Evolutionary conservation across 2,329 filamentous ascomycete species (phyloP).

Genomic region (Amesomyces nigricolor): DNA sequence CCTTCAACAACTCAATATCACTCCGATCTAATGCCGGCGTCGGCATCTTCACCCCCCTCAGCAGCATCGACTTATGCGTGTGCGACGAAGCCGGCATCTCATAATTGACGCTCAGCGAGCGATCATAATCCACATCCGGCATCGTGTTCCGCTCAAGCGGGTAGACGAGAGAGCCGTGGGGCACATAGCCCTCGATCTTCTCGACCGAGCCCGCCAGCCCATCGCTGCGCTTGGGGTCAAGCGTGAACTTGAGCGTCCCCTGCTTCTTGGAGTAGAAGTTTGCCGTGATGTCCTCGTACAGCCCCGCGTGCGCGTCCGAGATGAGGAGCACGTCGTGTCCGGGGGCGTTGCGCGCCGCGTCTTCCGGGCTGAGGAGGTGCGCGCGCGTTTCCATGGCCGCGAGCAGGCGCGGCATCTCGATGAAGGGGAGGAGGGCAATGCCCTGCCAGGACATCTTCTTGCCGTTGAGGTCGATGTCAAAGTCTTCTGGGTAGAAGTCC

Average conservation of each 20-base stretch:
- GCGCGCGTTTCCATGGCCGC: conserved; percentile 79
- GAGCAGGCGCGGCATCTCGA: conserved; percentile 83
- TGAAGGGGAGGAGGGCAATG: conserved; percentile 88
- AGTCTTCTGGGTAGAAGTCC: conserved; percentile 95
- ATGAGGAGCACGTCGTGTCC: conserved; percentile 80
- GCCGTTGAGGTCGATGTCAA: conserved; percentile 87
- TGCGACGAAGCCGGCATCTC: conserved; percentile 68
- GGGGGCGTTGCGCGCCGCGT: conserved; percentile 69
- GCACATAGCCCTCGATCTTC: conserved; percentile 78
- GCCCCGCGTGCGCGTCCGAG: conserved; percentile 68
- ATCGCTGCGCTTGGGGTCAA: conserved; percentile 69
- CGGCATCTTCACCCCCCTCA: conserved; percentile 74
- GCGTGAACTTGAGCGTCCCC: conserved; percentile 57
- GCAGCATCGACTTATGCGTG: conserved; percentile 87
- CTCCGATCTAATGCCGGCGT: conserved; percentile 64
- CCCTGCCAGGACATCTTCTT: conserved; percentile 99
- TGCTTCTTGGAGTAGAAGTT: conserved; percentile 93
- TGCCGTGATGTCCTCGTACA: conserved; percentile 78
- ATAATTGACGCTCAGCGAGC: conserved; percentile 82
- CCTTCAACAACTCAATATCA: conserved; percentile 69
- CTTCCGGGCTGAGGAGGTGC: conserved; percentile 69
- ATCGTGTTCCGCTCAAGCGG: conserved; percentile 67
- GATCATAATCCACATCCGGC: conserved; percentile 76
- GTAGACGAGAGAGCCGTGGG: conserved; percentile 74
- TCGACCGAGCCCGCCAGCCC: conserved; percentile 75